Base-by-base conservation (phyloP, 176 grass and related monocot species). In the Phyllostachys edulis region DNA sequence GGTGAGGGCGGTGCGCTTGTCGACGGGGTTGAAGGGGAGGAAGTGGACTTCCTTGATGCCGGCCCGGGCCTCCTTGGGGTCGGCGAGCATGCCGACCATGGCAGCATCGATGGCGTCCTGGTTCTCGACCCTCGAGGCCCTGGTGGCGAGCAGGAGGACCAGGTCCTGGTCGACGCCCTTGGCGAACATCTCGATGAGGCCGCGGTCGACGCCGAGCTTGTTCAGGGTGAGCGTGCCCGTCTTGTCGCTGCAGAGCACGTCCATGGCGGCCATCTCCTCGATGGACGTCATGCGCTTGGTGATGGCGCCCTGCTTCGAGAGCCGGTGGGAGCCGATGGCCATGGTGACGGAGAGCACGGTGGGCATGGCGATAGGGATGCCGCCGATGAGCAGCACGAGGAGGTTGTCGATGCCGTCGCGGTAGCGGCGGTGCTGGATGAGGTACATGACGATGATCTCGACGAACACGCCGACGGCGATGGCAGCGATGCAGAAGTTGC, bases 281-380 rank as follows among this genome's bases (percentile, higher is more conserved):
- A 99, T 96, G 42, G 91, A 93, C 13, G 96, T 99, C 96, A 99
- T 99, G 36, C 96, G 86, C 80, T 99, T 99, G 14, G 96, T 96
- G 82, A 99, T 99, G 17, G 96, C 96, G 11, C 96, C 96, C 69
- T 96, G 93, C 40, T 82, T 51, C 0, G 93, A 85, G 0, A 96
- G 81, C 4, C 96, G 82, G 49, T 94, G 96, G 29, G 93, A 96
- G 3, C 96, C 96, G 23, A 99, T 99, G 9, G 96, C 96, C 96
- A 99, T 99, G 26, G 96, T 99, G 12, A 99, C 96, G 0, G 96
- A 99, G 0, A 99, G 78, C 34, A 99, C 96, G 0, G 96, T 99
- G 24, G 96, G 96, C 96, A 99, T 99, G 6, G 96, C 96, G 81
- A 99, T 99, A 2, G 96, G 96, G 49, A 99, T 99, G 20, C 96